Base-by-base conservation (phyloP, 805 yeast species). In the Candida vartiovaarae region DNA sequence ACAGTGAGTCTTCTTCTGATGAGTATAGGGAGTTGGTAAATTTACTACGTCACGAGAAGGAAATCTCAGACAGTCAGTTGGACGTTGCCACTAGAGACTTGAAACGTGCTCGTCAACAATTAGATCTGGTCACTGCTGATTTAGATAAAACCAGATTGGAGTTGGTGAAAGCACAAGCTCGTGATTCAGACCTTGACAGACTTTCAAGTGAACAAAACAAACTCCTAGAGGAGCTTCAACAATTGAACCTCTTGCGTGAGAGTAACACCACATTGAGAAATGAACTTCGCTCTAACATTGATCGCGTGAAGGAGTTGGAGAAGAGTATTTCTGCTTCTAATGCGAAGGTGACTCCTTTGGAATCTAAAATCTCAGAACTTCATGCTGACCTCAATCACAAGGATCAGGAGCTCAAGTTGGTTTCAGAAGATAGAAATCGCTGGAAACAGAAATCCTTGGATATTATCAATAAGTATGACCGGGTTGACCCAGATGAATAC, bases 21-120 rank as follows among this genome's bases (percentile, higher is more conserved):
- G 72, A 68, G 40, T 55, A 72, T 50, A 68, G 71, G 34, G 80
- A 81, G 49, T 71, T 87, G 27, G 64, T 88, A 32, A 58, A 71
- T 2, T 80, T 74, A 53, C 65, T 88, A 45, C 80, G 90, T 38
- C 78, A 82, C 48, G 95, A 86, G 51, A 84, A 82, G 54, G 95
- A 88, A 49, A 68, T 81, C 4, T 70, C 80, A 1, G 82, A 78
- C 39, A 72, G 79, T 7, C 84, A 80, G 52, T 65, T 78, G 29
- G 76, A 75, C 38, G 64, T 68, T 33, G 61, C 74, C 4, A 58
- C 63, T 8, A 76, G 78, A 45, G 93, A 84, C 52, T 71, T 72
- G 44, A 68, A 66, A 32, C 66, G 75, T 33, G 62, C 80, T 28
- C 72, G 76, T 48, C 76, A 75, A 46, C 71, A 72, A 33, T 64